phyloP scores from a whole-genome alignment of 495 filamentous ascomycete genomes.

The Recurvomyces mirabilis region DNA sequence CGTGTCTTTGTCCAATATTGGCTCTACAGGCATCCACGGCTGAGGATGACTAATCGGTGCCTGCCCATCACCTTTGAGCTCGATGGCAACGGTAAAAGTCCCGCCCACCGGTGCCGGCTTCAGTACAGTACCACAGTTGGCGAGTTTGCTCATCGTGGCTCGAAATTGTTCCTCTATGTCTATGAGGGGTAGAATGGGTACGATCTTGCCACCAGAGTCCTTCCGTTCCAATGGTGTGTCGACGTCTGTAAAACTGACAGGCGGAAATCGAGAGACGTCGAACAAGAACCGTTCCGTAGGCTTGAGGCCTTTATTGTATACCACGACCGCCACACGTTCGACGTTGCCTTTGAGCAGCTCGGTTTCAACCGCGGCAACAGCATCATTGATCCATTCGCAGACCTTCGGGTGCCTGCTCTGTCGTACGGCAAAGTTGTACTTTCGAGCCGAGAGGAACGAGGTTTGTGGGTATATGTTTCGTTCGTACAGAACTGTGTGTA shows the following conservation, averaged over 20 bases:
- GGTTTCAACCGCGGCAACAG: conserved; percentile 59
- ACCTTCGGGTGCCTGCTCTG: conserved; percentile 85
- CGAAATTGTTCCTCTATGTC: conserved; percentile 68
- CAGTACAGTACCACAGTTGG: conserved; percentile 47
- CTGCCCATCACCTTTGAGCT: conserved; percentile 61
- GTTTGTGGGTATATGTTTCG: conserved; percentile 68
- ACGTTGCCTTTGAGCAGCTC: conserved; percentile 66
- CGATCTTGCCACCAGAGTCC: conserved; percentile 10
- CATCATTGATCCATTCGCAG: conserved; percentile 81
- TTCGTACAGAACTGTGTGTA: conserved; percentile 88
- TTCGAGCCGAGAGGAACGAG: conserved; percentile 71
- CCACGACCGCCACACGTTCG: conserved; percentile 59
- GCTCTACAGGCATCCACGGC: conserved; percentile 53
- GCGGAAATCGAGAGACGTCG: conserved; percentile 66
- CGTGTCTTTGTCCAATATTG: conserved; percentile 23
- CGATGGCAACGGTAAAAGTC: conserved; percentile 78
- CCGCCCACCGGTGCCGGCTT: conserved; percentile 59
- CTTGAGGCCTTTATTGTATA: conserved; percentile 46
- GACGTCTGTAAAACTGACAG: conserved; percentile 39
- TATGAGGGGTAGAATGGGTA: conserved; percentile 22
- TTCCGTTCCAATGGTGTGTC: conserved; percentile 31
- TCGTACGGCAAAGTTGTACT: conserved; percentile 80
- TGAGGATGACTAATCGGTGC: conserved; percentile 68
- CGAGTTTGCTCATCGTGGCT: conserved; percentile 41
- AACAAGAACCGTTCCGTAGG: conserved; percentile 75